These are phyloP conservation scores for Tulasnella sp. DNA, from an alignment of 768 basidiomycete genomes.

Conservation along the genomic window DNA sequence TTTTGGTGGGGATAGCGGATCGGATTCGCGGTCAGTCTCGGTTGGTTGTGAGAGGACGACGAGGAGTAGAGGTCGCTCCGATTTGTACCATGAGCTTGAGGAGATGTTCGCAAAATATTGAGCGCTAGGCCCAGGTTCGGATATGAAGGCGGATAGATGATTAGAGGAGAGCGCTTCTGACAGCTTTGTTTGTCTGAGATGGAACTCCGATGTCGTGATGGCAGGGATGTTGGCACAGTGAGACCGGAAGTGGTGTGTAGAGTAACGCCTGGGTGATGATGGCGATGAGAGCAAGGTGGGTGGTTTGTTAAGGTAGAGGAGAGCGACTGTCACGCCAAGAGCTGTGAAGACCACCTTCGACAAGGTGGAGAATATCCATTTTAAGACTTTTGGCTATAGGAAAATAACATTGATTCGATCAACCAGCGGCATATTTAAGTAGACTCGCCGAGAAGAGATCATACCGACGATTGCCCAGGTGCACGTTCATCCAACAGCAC, in stretches of 20 bases:
- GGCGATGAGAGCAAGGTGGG: not conserved
- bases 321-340: too few relatives aligned
- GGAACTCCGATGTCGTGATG: constrained; percentile 36
- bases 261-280: not conserved
- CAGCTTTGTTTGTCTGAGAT: constrained; percentile 43
- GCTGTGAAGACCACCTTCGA: too few relatives aligned
- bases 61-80: constrained; percentile 69
- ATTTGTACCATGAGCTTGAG: constrained; percentile 49
- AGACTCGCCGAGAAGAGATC: too few relatives aligned
- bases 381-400: too few relatives aligned
- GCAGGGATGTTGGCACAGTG: constrained; percentile 32
- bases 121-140: constrained; percentile 66
- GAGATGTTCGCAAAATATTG: constrained; percentile 68
- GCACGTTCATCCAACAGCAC: too few relatives aligned
- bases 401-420: too few relatives aligned
- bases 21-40: too few relatives aligned
- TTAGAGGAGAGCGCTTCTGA: constrained; percentile 40
- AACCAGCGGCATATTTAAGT: too few relatives aligned
- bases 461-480: too few relatives aligned
- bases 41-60: constrained; percentile 34
- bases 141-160: constrained; percentile 58
- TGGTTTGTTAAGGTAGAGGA: not conserved
- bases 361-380: too few relatives aligned
- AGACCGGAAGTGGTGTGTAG: constrained; percentile 37
- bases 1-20: constrained; percentile 25